These are phyloP conservation scores for Exophiala viscosa DNA, from an alignment of 2,329 filamentous ascomycete species.

Conservation along the genomic window DNA sequence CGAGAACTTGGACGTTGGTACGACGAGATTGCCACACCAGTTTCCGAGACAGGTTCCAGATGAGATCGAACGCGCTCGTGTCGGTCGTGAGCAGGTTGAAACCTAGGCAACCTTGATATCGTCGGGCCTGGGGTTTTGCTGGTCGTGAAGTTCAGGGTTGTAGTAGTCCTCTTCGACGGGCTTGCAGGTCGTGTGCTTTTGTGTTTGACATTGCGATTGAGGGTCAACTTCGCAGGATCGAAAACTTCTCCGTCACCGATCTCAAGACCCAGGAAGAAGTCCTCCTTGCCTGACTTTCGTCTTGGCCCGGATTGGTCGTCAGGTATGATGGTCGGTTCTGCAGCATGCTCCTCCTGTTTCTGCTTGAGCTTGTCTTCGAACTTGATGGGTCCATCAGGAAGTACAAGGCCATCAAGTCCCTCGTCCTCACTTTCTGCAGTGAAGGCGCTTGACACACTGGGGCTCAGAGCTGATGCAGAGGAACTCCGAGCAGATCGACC, in stretches of 20 bases:
- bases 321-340: slow-evolving; percentile 36
- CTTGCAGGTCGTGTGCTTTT: slow-evolving; percentile 68
- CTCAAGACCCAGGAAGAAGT: slow-evolving; percentile 83
- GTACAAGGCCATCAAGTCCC: slow-evolving; percentile 79
- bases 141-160: slow-evolving; percentile 88
- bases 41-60: slow-evolving; percentile 91
- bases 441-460: slow-evolving; percentile 85
- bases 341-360: slow-evolving; percentile 53
- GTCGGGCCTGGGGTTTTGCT: slow-evolving; percentile 53
- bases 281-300: slow-evolving; percentile 52
- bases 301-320: slow-evolving; percentile 33
- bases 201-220: slow-evolving; percentile 88
- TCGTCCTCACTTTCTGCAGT: slow-evolving; percentile 93
- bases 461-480: slow-evolving; percentile 82
- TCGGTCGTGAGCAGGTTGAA: slow-evolving; percentile 48
- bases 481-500: slow-evolving; percentile 78
- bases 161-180: slow-evolving; percentile 60
- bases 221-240: slow-evolving; percentile 71
- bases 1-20: slow-evolving; percentile 64
- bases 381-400: slow-evolving; percentile 79
- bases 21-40: slow-evolving; percentile 66
- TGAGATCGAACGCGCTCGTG: slow-evolving; percentile 70
- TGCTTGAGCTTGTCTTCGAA: slow-evolving; percentile 74
- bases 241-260: slow-evolving; percentile 80
- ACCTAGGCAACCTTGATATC: slow-evolving; percentile 73